Evolutionary conservation across 768 basidiomycete genomes (phyloP), one percentile per base, ranked within the genome.

Genomic region (Trametes maxima): DNA sequence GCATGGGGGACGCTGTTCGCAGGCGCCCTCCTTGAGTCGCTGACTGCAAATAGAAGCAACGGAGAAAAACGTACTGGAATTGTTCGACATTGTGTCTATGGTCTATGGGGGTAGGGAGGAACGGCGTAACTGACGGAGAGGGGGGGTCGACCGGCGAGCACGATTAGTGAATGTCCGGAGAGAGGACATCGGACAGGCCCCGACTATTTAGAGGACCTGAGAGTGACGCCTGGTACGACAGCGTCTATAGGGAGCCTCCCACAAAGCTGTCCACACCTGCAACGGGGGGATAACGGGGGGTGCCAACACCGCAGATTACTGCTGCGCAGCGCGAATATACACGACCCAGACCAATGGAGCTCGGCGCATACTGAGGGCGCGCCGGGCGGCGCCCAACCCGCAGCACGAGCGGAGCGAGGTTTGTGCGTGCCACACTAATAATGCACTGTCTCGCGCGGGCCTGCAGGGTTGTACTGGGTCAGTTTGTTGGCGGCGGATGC

Each of bases 141-240:
- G 25, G 33, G 54, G 17, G 50, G 17, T 55, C 54, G 54, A 55
- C 43, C 54, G 43, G 54, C 54, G 54, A 55, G 54, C 44, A 36
- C 43, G 45, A 46, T 46, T 24, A 45, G 45, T 25, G 19, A 55
- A 44, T 55, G 54, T 55, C 54, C 54, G 44, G 35, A 37, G 43
- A 55, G 44, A n/a, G 19, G 43, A 22, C 24, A 16, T 35, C 37
- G 19, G 22, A 6, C 43, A 13, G 13, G 14, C 14, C 13, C 13
- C 12, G 51, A 14, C 39, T 55, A 55, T 55, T 45, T 55, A 45
- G 33, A 21, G 54, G 11, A 14, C 42, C 25, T 37, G 11, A 19
- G n/a, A n/a, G 36, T 19, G 17, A 33, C 54, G 62, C 24, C 67
- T 67, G 11, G 19, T 40, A 33, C 52, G 57, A 53, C 64, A 61